Evolutionary conservation across 2,329 filamentous ascomycete genomes (phyloP), one percentile per base, ranked within the genome.

Genomic region (Stemphylium lycopersici): DNA sequence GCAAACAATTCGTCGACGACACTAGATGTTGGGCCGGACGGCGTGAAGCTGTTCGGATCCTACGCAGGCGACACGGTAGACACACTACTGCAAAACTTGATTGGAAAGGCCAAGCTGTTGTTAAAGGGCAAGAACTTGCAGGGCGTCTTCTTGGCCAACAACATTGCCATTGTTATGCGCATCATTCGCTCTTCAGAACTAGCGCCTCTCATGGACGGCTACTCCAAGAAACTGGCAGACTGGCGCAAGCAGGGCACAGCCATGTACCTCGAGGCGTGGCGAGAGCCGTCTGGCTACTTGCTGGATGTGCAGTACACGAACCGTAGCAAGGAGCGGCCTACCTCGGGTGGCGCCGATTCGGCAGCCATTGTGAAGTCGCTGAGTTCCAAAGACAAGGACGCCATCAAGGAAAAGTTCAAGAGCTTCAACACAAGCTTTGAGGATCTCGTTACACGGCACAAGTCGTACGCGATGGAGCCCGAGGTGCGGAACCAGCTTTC

Each of bases 371-470:
- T 98, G 55, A 96, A 96, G 76, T 85, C 85, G 1, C 80, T 98
- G 3, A 87, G 85, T 40, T 91, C 88, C 67, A 97, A 96, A 74
- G 95, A 99, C 71, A 96, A 93, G 76, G 95, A 99, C 72, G 88
- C 87, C 53, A 96, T 98, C 77, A 99, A 99, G 77, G 87, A 91
- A 75, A 98, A 98, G 77, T 99, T 97, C 76, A 87, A 90, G 66
- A 86, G 87, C 37, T 99, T 99, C 81, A 99, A 99, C 73, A 80
- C 84, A 7, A 87, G 84, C 39, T 99, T 99, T 71, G 95, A 99
- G 61, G 93, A 96, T 26, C 84, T 97, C 76, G 87, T 97, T 6
- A 77, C 83, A 29, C 87, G 87, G 55, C 93, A 99, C 78, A 95
- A 92, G 77, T 81, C 83, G 24, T 90, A 91, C 68, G 88, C 83